Base-by-base conservation (phyloP, 2,329 filamentous ascomycete species). In the Penicillium palitans region DNA sequence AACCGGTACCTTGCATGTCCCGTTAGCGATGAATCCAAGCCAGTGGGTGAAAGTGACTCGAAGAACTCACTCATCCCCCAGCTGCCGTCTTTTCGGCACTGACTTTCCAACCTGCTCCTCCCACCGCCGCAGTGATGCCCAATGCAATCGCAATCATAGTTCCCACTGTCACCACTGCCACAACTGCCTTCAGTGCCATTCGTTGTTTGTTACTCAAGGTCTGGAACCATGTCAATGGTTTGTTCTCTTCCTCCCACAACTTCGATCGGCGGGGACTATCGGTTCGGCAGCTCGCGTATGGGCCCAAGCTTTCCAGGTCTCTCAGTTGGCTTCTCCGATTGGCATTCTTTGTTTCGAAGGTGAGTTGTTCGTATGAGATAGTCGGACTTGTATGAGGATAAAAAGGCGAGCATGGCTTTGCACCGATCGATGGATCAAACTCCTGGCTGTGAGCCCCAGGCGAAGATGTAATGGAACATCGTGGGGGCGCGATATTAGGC, bases 61-160 rank as follows among this genome's bases (percentile, higher is more conserved):
- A 27, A 41, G 25, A n/a, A 60, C 69, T 66, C 35, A 59, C 46
- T 39, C 21, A 66, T 33, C 58, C 58, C n/a, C 62, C 60, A 54
- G 76, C 66, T 0, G 65, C 48, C 25, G 66, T 66, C 24, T 72
- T 67, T 35, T 70, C 63, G 19, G 74, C 65, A 58, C 71, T 69
- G 10, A 64, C 72, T 58, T 71, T 77, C 73, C 77, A 80, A 4
- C 78, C 74, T 6, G 76, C 73, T n/a, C 76, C 77, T 31, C 76
- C 75, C 1, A 79, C 76, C 2, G 75, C 76, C 24, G 71, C 71
- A 2, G 76, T 77, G 57, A 80, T 78, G 3, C 78, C 77, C 58
- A 80, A 61, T 10, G 77, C 78, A 58, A 80, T 74, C 6, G 74
- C 78, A 19, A 80, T 73, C 71, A 78, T 78, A 17, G 68, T 70